Percentiles rank a stretch among this genome's conserved stretches.
Conservation (phyloP, 768 basidiomycete genomes). For the Rhodocollybia butyracea region DNA sequence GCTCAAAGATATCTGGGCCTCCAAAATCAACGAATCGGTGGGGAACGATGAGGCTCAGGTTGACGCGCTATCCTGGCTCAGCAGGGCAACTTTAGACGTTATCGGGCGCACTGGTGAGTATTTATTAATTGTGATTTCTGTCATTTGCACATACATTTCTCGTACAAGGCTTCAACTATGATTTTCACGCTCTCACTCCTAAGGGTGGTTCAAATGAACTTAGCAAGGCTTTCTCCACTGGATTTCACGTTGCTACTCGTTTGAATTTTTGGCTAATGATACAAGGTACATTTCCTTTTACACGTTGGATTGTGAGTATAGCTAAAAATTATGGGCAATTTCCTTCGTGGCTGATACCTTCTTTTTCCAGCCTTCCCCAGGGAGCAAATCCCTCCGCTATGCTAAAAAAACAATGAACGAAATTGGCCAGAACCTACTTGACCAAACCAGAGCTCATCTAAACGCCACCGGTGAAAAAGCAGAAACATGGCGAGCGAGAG, state of each 20-base stretch:
- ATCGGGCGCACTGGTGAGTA: slow-evolving; percentile 75
- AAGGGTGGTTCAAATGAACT: slow-evolving; percentile 28
- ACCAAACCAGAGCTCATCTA: slow-evolving; percentile 32
- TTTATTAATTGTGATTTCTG: slow-evolving; percentile 51
- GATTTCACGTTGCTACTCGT: slow-evolving; percentile 17
- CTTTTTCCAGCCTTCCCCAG: slow-evolving; percentile 31
- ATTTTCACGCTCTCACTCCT: slow-evolving; percentile 25
- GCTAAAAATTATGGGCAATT: slow-evolving; percentile 44
- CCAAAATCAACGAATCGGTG: slow-evolving; percentile 26
- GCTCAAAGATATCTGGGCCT: slow-evolving; percentile 48
- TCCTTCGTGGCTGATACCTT: slow-evolving; percentile 50
- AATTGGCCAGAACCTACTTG: slow-evolving; percentile 36
- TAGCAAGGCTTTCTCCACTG: slow-evolving; percentile 27
- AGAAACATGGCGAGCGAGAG: slow-evolving; percentile 28
- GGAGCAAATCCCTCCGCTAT: slow-evolving; percentile 21
- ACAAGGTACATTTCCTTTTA: slow-evolving; percentile 1
- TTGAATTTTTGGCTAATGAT: slow-evolving; percentile 16
- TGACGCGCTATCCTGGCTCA: slow-evolving; percentile 64
- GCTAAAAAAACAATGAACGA: slow-evolving; percentile 31
- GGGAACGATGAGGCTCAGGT: slow-evolving; percentile 30
- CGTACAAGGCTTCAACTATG: slow-evolving; percentile 31
- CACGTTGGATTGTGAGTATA: not conserved
- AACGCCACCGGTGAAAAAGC: slow-evolving; percentile 14
- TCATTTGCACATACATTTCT: slow-evolving; percentile 23
- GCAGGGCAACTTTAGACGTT: slow-evolving; percentile 67